Evolutionary conservation across 345 rosid species (phyloP), one percentile per base, ranked within the genome.

Genomic region (Gossypium raimondii): DNA sequence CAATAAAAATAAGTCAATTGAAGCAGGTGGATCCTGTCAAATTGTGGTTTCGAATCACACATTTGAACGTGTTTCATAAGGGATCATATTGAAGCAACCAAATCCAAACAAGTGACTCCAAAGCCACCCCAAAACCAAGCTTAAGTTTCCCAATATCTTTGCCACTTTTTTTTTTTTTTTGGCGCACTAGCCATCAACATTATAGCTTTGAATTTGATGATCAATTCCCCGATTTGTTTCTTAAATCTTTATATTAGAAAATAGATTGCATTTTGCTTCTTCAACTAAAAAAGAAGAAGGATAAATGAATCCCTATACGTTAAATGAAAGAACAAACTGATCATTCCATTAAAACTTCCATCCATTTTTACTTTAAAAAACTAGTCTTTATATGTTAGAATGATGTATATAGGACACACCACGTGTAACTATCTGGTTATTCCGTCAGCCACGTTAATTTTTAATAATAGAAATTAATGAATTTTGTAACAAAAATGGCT

Each of bases 61-160:
- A 34, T 27, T 44, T 6, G 27, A 72, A 41, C 64, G 51, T 47
- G 67, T 64, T 50, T 48, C 38, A 16, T 12, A 62, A 4, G 45
- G 57, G 47, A 72, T 38, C 17, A 29, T n/a, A 65, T 13, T 65
- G 59, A 17, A 18, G 12, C 52, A 58, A 9, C 8, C 61, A 52
- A 52, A 52, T 73, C 72, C 75, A 75, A 73, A 56, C 58, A 73
- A 52, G 65, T 60, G 56, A 73, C 48, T 72, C 78, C 83, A 77
- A 81, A 72, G 12, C 53, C n/a, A 66, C 48, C 67, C 76, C 83
- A 79, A 81, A 72, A 12, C 53, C n/a, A 66, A 66, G 16, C 50
- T 24, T 10, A 45, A 25, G 47, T 66, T 45, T 20, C 52, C 52
- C 17, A 18, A 43, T 11, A 18, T 66, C 79, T 50, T 74, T 2